These are phyloP conservation scores for Suillus bovinus DNA, from an alignment of 768 basidiomycete species.

Conservation along the genomic window DNA sequence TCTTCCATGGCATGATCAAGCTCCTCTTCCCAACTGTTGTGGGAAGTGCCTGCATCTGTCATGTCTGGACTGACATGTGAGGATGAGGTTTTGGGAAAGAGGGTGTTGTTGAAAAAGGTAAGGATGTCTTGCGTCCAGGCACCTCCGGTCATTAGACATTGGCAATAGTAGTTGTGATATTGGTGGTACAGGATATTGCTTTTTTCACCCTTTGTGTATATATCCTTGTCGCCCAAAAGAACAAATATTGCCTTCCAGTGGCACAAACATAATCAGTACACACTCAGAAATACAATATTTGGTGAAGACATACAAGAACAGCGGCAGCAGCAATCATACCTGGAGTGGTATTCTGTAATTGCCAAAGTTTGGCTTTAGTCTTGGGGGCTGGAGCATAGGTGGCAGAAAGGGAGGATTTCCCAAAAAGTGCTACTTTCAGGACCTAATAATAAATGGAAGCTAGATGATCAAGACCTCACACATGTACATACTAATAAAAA, in stretches of 20 bases:
- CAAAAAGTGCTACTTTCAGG: neutral
- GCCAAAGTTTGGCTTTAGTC: conserved; percentile 9
- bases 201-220: neutral
- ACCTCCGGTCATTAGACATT: neutral
- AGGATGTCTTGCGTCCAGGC: neutral
- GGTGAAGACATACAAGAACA: conserved; percentile 4
- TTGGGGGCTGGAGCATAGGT: neutral
- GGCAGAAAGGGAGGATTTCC: conserved; percentile 1
- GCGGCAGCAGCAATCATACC: conserved; percentile 10
- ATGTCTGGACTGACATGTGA: neutral
- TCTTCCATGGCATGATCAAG: neutral
- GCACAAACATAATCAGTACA: neutral
- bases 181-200: neutral
- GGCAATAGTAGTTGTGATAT: conserved; percentile 8
- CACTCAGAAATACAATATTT: neutral
- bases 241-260: conserved; percentile 8
- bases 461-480: neutral
- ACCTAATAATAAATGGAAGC: neutral
- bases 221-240: conserved; percentile 5
- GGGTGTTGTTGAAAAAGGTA: conserved; percentile 3
- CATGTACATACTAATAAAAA: neutral
- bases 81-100: conserved; percentile 2
- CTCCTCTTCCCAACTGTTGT: neutral
- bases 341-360: neutral
- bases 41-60: neutral